Base-by-base conservation (phyloP, 2,329 filamentous ascomycete species). In the Colletotrichum aenigma region DNA sequence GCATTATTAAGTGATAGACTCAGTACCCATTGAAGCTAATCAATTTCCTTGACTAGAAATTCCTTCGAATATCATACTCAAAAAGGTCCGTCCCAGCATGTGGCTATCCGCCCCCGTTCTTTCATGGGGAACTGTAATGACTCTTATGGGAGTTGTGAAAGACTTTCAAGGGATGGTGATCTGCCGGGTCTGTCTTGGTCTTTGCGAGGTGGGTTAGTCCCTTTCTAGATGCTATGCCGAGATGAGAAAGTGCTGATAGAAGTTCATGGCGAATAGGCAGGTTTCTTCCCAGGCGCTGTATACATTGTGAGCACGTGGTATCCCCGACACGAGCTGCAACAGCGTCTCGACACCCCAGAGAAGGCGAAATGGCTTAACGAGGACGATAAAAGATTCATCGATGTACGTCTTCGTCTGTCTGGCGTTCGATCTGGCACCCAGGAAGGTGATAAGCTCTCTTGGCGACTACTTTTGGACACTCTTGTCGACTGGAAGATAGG, bases 11-110 rank as follows among this genome's bases (percentile, higher is more conserved):
- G 9, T 4, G 1, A 43, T 10, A 18, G 7, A 18, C 16, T 7
- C 9, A 43, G 18, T 6, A n/a, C 9, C 1, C 18, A 43, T 43
- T n/a, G 91, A 92, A 77, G 92, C 93, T 79, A 15, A 38, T 60
- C 4, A 28, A 38, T 60, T 10, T 32, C 7, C 16, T 60, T 12
- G 18, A n/a, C 7, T 28, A 66, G 64, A 66, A 48, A 86, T 89
- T 0, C 81, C 92, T 52, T 93, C 91, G 48, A 94, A 94, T 78
- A 83, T 93, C 34, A 81, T 94, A 18, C 88, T 94, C 55, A 94
- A 94, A 80, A 88, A 87, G 6, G 85, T 93, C 77, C 82, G 83
- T 8, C 88, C 87, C 0, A 82, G 83, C 9, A 48, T 83, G n/a
- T 85, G 81, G 80, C 79, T 87, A 12, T 81, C 82, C 1, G 65